Conservation (phyloP, 169 alveolate genomes). For the Eimeria tenella region DNA sequence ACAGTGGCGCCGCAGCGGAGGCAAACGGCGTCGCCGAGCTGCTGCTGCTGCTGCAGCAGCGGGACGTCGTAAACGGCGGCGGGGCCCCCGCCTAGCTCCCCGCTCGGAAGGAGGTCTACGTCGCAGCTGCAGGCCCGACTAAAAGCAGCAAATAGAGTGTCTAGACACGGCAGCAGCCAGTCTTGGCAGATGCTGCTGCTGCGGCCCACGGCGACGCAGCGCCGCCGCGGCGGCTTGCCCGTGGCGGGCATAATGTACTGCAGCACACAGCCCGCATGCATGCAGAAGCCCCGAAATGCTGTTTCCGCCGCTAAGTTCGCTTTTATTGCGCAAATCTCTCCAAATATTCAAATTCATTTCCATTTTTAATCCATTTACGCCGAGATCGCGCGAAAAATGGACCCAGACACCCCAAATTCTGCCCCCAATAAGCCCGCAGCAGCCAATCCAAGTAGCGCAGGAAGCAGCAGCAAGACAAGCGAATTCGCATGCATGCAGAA, state of each 20-base stretch:
- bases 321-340: no score
- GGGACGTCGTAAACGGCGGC: not conserved
- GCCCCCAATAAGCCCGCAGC: no score
- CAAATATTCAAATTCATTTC: no score
- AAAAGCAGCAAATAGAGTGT: not conserved
- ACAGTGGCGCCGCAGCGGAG: conserved; percentile 52
- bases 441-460: no score
- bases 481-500: no score
- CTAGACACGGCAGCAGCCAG: conserved; percentile 31
- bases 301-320: no score
- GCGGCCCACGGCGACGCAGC: not conserved
- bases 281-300: no score
- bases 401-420: no score
- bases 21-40: conserved; percentile 7
- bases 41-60: not conserved
- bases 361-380: no score
- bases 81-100: not conserved
- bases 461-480: no score
- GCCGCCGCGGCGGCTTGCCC: not conserved
- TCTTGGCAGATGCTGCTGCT: conserved; percentile 5
- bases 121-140: conserved; percentile 43
- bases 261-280: not conserved
- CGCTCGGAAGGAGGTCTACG: not conserved
- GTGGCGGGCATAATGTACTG: conserved; percentile 2
- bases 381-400: no score